phyloP scores from a whole-genome alignment of 345 rosid genomes.

The Mangifera indica region DNA sequence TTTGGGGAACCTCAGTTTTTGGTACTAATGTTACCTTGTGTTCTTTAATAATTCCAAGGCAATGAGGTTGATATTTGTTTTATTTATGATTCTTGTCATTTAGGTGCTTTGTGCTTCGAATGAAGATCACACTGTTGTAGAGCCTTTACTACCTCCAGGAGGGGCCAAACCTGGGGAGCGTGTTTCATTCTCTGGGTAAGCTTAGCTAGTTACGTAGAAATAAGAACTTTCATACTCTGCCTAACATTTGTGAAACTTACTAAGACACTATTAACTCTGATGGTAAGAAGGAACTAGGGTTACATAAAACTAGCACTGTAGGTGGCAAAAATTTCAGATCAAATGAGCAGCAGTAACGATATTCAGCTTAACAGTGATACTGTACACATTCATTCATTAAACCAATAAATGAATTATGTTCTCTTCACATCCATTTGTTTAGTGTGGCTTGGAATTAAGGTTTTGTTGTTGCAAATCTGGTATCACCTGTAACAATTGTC shows the following conservation, averaged over 20 bases:
- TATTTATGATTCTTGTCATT: conserved; percentile 17
- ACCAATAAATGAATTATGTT: not conserved
- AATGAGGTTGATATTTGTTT: conserved; percentile 8
- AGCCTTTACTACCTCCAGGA: conserved; percentile 86
- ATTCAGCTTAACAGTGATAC: not conserved
- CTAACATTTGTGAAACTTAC: not conserved
- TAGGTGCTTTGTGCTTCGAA: conserved; percentile 95
- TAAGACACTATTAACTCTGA: not conserved
- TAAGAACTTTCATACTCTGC: not conserved
- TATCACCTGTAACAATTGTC: not conserved
- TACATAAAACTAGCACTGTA: not conserved
- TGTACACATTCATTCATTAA: not conserved
- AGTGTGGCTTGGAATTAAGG: not conserved
- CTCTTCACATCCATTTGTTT: not conserved
- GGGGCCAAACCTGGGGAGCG: conserved; percentile 77
- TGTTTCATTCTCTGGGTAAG: conserved; percentile 76
- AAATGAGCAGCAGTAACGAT: not conserved
- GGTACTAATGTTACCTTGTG: not conserved
- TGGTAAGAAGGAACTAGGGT: not conserved
- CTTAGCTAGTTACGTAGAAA: not conserved
- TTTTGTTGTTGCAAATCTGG: not conserved
- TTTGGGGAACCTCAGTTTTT: not conserved
- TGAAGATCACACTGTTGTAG: conserved; percentile 76
- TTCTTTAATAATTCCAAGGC: not conserved
- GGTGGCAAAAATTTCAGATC: not conserved